Conservation (phyloP, 148 eudicot genomes). For the Cornus controversa region DNA sequence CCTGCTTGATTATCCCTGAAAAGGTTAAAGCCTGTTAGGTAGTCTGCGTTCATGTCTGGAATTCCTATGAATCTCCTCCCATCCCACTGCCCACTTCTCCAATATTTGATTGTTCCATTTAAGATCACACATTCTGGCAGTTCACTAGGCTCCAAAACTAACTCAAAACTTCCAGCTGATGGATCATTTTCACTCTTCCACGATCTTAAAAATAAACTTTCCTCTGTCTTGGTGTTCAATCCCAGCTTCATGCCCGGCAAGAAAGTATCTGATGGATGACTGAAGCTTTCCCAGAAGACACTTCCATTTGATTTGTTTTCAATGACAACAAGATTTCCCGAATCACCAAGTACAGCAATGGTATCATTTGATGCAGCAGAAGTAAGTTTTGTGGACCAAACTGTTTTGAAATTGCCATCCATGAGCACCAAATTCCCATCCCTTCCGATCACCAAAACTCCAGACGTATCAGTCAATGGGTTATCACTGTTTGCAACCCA, state of each 20-base stretch:
- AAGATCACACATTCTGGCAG: neutral
- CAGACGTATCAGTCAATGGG: neutral
- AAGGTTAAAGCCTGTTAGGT: no score
- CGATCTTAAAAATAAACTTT: neutral
- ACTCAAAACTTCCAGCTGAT: neutral
- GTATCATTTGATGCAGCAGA: neutral
- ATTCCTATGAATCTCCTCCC: no score
- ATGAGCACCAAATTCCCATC: neutral
- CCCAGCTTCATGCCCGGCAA: neutral
- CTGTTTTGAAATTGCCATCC: neutral
- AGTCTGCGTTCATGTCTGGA: no score
- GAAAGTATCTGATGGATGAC: neutral
- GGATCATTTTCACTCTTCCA: neutral
- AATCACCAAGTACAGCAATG: neutral
- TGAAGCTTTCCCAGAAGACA: neutral
- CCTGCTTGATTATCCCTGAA: no score
- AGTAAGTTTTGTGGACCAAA: neutral
- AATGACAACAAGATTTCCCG: neutral
- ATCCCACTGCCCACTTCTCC: no score
- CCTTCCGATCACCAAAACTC: neutral
- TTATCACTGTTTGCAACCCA: neutral
- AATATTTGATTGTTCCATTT: no score
- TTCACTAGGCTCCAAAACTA: neutral
- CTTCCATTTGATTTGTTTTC: neutral
- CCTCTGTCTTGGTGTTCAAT: neutral